phyloP scores from a whole-genome alignment of 495 filamentous ascomycete genomes.

The Neurospora pannonica region DNA sequence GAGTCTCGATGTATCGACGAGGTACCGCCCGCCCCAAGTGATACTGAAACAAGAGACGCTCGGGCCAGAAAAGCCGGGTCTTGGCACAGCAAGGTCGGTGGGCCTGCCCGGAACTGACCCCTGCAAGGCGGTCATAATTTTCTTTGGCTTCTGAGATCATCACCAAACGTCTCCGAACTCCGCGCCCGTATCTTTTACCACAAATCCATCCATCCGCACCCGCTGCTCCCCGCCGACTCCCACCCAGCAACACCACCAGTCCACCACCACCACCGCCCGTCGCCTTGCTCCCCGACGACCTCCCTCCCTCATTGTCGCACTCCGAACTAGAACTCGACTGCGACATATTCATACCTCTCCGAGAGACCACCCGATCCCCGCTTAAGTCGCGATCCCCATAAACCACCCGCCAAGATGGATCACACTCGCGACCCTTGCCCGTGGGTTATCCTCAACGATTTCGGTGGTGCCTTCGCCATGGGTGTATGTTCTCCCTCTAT shows the following conservation, averaged over 20 bases:
- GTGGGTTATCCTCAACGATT: conserved; percentile 92
- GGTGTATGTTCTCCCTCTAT: conserved; percentile 52
- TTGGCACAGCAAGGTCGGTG: background rate
- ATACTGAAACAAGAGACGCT: background rate
- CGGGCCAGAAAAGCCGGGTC: background rate
- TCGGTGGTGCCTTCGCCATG: conserved; percentile 96
- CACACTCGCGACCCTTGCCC: conserved; percentile 86
- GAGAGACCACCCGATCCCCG: background rate
- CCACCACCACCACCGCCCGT: background rate
- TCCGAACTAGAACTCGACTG: background rate
- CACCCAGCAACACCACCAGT: background rate
- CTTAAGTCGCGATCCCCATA: background rate
- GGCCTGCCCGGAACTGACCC: conserved; percentile 3
- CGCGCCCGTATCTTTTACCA: conserved; percentile 1
- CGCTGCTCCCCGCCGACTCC: background rate
- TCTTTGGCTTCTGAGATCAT: conserved; percentile 15
- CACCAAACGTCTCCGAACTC: conserved; percentile 2
- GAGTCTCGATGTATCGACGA: background rate
- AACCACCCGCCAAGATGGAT: conserved; percentile 50
- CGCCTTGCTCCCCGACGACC: background rate
- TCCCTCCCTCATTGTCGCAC: background rate
- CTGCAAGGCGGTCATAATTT: conserved; percentile 9
- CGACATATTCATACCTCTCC: background rate
- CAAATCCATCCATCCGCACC: background rate
- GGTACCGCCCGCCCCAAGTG: background rate